Evolutionary conservation across 2,329 filamentous ascomycete species (phyloP).

Genomic region (Beauveria bassiana): DNA sequence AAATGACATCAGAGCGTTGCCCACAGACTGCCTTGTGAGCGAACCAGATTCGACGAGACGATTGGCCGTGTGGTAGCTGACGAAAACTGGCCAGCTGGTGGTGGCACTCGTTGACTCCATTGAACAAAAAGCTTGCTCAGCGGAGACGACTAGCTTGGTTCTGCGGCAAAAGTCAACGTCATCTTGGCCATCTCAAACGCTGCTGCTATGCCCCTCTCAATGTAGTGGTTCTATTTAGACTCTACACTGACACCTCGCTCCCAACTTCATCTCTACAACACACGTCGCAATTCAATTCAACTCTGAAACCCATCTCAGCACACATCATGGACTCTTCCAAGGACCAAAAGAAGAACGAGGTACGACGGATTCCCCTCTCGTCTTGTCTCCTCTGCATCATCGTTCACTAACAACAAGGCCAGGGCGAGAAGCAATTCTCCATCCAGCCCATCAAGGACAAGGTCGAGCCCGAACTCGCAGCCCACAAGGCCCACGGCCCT

Average conservation of each 20-base stretch:
- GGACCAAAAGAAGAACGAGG: constrained; percentile 24
- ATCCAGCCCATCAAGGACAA: constrained; percentile 38
- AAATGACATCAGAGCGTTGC: constrained; percentile 2
- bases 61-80: background rate
- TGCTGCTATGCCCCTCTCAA: background rate
- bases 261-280: background rate
- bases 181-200: background rate
- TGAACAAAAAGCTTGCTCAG: background rate
- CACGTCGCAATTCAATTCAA: background rate
- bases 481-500: constrained; percentile 49
- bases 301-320: background rate
- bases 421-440: constrained; percentile 37
- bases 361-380: constrained; percentile 11
- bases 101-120: background rate
- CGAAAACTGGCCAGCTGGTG: background rate
- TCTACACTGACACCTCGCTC: background rate
- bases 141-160: constrained; percentile 6
- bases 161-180: constrained; percentile 6
- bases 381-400: background rate
- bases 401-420: constrained; percentile 11
- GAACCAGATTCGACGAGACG: background rate
- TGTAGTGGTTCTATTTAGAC: background rate
- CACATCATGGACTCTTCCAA: constrained; percentile 22
- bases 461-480: constrained; percentile 40
- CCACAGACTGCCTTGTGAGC: background rate